Percentiles rank a stretch among this genome's conserved stretches.
Evolutionary conservation across 2,329 filamentous ascomycete species (phyloP).

Genomic region (Aspergillus intermedius): DNA sequence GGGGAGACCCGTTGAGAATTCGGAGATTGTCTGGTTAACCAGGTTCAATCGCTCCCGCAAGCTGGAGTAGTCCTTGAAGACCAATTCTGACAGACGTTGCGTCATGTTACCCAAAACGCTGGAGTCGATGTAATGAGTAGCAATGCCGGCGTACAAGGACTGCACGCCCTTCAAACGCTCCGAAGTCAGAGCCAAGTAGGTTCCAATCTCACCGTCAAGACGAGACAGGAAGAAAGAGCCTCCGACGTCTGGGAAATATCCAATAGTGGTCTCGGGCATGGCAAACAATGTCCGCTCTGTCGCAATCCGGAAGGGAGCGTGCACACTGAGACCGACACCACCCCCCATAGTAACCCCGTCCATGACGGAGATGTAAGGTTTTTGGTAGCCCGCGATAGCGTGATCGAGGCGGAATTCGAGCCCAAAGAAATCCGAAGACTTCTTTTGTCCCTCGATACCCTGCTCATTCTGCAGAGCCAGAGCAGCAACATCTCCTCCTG

Average conservation of each 20-base stretch:
- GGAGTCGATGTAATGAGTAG: constrained; percentile 94
- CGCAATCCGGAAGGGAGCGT: constrained; percentile 92
- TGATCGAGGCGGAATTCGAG: constrained; percentile 97
- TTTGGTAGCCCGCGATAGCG: constrained; percentile 84
- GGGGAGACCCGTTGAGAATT: constrained; percentile 82
- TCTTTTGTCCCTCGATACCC: constrained; percentile 62
- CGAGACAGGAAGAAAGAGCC: constrained; percentile 92
- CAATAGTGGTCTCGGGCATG: constrained; percentile 98
- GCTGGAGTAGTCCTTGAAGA: constrained; percentile 71
- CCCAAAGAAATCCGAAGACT: constrained; percentile 78
- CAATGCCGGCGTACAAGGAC: constrained; percentile 82
- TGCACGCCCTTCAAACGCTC: constrained; percentile 75
- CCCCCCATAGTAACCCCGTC: constrained; percentile 98
- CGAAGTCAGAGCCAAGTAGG: constrained; percentile 88
- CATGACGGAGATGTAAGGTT: constrained; percentile 93
- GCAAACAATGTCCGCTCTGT: constrained; percentile 94
- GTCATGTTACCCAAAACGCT: constrained; percentile 76
- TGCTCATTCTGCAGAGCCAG: constrained; percentile 68
- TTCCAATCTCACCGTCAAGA: constrained; percentile 79
- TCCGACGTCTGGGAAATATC: constrained; percentile 97
- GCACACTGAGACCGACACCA: constrained; percentile 86
- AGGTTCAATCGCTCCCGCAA: constrained; percentile 59
- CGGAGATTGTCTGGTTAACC: constrained; percentile 83
- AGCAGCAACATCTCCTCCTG: constrained; percentile 80
- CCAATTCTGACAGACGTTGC: constrained; percentile 76